Conservation (phyloP, 116 monocot species). For the Cymodocea nodosa region DNA sequence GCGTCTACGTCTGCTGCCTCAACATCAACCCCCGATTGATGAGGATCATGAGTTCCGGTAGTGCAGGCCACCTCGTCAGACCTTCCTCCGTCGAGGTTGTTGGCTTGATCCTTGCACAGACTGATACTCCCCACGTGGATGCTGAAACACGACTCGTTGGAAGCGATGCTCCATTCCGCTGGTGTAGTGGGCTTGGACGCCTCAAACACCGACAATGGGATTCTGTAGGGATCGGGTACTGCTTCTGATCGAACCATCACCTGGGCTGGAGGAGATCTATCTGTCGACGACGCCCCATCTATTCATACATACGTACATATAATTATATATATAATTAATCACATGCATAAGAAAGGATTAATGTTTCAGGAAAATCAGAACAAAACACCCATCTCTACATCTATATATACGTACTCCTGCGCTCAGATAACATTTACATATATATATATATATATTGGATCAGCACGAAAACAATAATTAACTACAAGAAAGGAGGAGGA, state of each 20-base stretch:
- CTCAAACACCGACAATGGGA: slow-evolving; percentile 21
- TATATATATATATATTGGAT: too few species aligned
- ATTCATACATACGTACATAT: not conserved
- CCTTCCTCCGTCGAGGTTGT: slow-evolving; percentile 8
- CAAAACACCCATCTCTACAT: too few species aligned
- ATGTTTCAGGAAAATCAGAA: too few species aligned
- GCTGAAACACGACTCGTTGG: slow-evolving; percentile 8
- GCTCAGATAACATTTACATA: too few species aligned
- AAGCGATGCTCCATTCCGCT: slow-evolving; percentile 9
- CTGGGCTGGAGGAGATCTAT: slow-evolving; percentile 5
- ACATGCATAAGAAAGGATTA: too few species aligned
- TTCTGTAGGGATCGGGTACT: slow-evolving; percentile 8
- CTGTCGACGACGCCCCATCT: not conserved
- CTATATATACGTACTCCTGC: too few species aligned
- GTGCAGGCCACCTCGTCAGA: slow-evolving; percentile 17
- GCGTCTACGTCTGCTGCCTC: not conserved
- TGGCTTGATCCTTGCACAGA: not conserved
- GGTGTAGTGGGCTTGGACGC: slow-evolving; percentile 8
- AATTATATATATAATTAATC: not conserved
- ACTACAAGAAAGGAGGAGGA: not conserved
- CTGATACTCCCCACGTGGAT: slow-evolving; percentile 1
- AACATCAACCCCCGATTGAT: not conserved
- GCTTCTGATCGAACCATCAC: slow-evolving; percentile 8
- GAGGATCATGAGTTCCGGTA: not conserved
- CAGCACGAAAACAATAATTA: too few species aligned